Evolutionary conservation across 2,329 filamentous ascomycete genomes (phyloP).

Genomic region (Monascus ruber): DNA sequence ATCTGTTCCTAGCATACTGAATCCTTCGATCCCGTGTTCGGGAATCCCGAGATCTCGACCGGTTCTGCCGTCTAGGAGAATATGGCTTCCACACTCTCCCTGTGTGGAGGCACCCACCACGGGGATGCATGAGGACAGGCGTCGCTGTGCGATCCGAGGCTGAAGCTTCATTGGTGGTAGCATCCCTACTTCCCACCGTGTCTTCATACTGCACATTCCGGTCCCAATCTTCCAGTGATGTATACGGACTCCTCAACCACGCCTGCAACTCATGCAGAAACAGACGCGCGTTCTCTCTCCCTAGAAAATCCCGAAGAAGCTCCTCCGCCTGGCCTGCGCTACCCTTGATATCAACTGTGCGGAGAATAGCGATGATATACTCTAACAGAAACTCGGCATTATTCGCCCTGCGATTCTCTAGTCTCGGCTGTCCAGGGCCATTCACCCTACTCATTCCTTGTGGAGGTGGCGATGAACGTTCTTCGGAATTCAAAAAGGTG

Average conservation of each 20-base stretch:
- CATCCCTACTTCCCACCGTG: not conserved
- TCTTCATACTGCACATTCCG: constrained; percentile 58
- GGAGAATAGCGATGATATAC: constrained; percentile 73
- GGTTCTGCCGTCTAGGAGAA: constrained; percentile 4
- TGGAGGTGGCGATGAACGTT: constrained; percentile 5
- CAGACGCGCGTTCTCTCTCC: constrained; percentile 57
- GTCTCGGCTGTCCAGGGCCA: constrained; percentile 19
- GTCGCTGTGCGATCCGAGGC: constrained; percentile 11
- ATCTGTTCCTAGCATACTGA: constrained; percentile 20
- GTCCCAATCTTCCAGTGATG: constrained; percentile 67
- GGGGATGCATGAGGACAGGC: constrained; percentile 8
- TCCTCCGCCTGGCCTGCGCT: constrained; percentile 69
- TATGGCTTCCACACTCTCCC: constrained; percentile 17
- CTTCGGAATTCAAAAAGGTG: constrained; percentile 49
- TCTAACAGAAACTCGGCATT: constrained; percentile 79
- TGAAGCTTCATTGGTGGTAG: constrained; percentile 1
- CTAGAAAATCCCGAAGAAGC: constrained; percentile 67
- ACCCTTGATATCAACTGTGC: constrained; percentile 69
- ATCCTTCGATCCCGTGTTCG: constrained; percentile 13
- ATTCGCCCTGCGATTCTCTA: constrained; percentile 41
- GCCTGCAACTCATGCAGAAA: constrained; percentile 77
- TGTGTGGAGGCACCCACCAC: not conserved
- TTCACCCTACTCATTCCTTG: constrained; percentile 5
- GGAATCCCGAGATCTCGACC: constrained; percentile 7
- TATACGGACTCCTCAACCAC: constrained; percentile 73